Percentiles rank a stretch among this genome's conserved stretches.
Evolutionary conservation across 768 basidiomycete genomes (phyloP).

Genomic region (Mycena pura): DNA sequence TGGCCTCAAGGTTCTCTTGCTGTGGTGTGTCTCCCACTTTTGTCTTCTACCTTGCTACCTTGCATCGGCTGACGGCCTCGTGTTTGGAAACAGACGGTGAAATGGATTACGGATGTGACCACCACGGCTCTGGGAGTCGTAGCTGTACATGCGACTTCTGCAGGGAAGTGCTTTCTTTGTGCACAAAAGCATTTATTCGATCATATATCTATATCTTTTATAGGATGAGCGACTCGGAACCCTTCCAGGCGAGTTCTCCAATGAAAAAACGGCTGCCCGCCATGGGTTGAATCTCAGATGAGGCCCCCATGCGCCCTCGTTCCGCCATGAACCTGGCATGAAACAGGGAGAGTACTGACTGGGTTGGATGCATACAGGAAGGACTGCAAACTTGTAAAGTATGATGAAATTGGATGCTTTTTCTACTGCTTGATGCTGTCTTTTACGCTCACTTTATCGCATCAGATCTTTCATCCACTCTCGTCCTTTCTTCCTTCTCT

Average conservation of each 20-base stretch:
- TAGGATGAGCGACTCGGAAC: conserved; percentile 45
- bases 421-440: too few species aligned
- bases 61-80: background rate
- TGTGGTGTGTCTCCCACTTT: conserved; percentile 31
- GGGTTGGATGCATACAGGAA: too few species aligned
- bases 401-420: too few species aligned
- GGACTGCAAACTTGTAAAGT: too few species aligned
- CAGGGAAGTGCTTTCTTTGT: conserved; percentile 32
- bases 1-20: conserved; percentile 41
- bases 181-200: background rate
- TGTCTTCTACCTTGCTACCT: background rate
- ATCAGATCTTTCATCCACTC: too few species aligned
- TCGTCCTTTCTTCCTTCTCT: too few species aligned
- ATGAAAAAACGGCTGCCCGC: conserved; percentile 34
- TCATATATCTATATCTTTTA: background rate
- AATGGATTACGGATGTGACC: conserved; percentile 45
- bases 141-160: conserved; percentile 48
- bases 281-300: conserved; percentile 39
- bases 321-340: too few species aligned
- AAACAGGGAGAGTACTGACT: too few species aligned
- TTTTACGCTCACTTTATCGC: too few species aligned
- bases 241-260: conserved; percentile 38
- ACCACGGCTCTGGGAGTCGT: conserved; percentile 44
- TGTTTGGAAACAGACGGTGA: conserved; percentile 33
- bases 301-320: conserved; percentile 43